Base-by-base conservation (phyloP, 2,329 filamentous ascomycete genomes). In the Neobulgaria alba region DNA sequence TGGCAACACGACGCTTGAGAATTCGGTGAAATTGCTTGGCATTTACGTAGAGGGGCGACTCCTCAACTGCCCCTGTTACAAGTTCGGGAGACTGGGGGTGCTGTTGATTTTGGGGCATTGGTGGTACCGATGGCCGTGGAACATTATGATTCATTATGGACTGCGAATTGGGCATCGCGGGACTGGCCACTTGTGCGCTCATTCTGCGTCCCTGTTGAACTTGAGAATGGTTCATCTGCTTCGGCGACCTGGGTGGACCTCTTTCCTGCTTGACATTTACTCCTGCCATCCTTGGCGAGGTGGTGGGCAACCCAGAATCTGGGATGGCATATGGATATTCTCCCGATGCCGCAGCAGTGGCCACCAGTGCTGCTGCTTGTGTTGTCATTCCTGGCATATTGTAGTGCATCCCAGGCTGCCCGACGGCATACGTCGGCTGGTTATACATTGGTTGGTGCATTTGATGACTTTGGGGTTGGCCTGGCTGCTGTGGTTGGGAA, bases 11-110 rank as follows among this genome's bases (percentile, higher is more conserved):
- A 43, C 92, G 77, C 70, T 98, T 96, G 40, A 98, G 66, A 36
- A 98, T 98, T 18, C 92, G 84, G 61, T 98, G 92, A 54, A 98
- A 98, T 58, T 98, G 92, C 63, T 98, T 98, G 4, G 92, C 92
- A 57, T 98, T 98, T 57, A 98, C 92, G 55, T 98, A 98, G 1
- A 98, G 69, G 0, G 92, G 92, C 0, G 90, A 90, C 59, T 98
- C 92, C 61, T 96, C 92, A 3, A 80, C 79, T 10, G 75, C 74
- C 3, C 69, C 72, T 5, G 82, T 69, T 1, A 83, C 75, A 55
- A 92, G 77, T 59, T 95, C 89, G 5, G 87, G 85, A 1, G 87
- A 90, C 48, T 85, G 79, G 3, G 77, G 75, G 33, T 76, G 75
- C 48, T 74, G 70, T 58, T 82, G 82, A 7, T 75, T 70, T 8